These are phyloP conservation scores for Sporobolomyces phaffii DNA, from an alignment of 768 basidiomycete genomes.

Conservation along the genomic window DNA sequence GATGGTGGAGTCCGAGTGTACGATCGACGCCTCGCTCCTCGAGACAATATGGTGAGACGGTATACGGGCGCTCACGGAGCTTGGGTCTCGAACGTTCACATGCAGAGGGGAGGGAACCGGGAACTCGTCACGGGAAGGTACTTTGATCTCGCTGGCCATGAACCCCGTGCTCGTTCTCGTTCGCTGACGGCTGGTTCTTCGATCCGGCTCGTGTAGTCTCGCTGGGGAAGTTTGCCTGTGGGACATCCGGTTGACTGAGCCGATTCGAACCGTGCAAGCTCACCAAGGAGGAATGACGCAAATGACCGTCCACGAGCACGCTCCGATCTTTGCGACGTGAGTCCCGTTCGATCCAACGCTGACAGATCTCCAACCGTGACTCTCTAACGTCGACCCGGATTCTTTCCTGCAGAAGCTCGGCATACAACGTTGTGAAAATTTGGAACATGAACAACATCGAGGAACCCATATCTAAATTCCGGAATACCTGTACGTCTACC, in stretches of 20 bases:
- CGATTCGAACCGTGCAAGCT: constrained; percentile 60
- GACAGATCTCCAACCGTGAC: no score
- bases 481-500: constrained; percentile 43
- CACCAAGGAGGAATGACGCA: constrained; percentile 69
- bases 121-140: constrained; percentile 85
- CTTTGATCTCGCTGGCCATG: no score
- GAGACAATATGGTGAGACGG: constrained; percentile 71
- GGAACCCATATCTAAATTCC: constrained; percentile 51
- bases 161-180: no score
- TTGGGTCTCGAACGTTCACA: constrained; percentile 85
- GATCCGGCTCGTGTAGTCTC: constrained; percentile 59
- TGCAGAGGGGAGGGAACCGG: constrained; percentile 63
- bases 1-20: constrained; percentile 85
- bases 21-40: constrained; percentile 78
- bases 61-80: constrained; percentile 66
- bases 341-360: no score
- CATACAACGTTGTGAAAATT: constrained; percentile 59
- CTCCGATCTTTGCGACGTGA: constrained; percentile 83
- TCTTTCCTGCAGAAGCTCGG: constrained; percentile 60
- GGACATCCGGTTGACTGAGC: constrained; percentile 69
- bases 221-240: constrained; percentile 86
- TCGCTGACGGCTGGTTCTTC: no score
- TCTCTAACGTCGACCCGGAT: no score
- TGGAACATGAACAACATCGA: constrained; percentile 59
- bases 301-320: constrained; percentile 77